Base-by-base conservation (phyloP, 2,329 filamentous ascomycete species). In the Kalaharituber pfeilii region DNA sequence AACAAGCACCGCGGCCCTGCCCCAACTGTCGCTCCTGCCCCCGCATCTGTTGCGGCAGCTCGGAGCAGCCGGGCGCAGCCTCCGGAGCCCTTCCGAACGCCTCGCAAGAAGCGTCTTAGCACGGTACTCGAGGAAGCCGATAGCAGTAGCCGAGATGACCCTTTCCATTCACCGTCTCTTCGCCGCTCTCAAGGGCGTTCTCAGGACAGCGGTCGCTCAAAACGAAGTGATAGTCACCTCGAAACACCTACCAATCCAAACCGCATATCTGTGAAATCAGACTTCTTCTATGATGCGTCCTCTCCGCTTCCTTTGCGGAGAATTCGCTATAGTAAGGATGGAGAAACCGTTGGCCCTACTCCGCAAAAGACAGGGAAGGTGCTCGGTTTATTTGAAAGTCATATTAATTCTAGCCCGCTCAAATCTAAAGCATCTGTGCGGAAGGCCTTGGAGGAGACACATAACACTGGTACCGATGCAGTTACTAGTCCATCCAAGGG, bases 351-450 rank as follows among this genome's bases (percentile, higher is more conserved):
- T 57, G 84, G 83, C 2, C 85, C 85, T 1, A 91, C 85, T 11
- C 85, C 85, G 2, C 85, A 89, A 64, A 79, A 80, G 57, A 82
- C 89, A 65, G 85, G 85, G 26, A 77, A 78, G 20, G 80, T 87
- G 1, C 72, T 91, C 2, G 84, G 85, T 3, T 69, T 91, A 18
- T 91, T 91, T 65, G 85, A 89, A 64, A 69, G 83, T 9, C 69
- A 72, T 25, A 72, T 76, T 54, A 70, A 71, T 42, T 71, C 72
- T 22, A 67, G 72, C 26, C 53, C 58, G 24, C 70, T 69, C 28
- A 75, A 74, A 5, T 15, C 20, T 13, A n/a, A 22, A 28, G 49
- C 18, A 50, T 25, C 49, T 22, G n/a, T 25, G 28, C n/a, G 4
- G 20, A 52, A 52, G 51, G 51, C 11, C 62, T 65, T 30, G 64